Evolutionary conservation across 176 grass and related monocot genomes (phyloP), one percentile per base, ranked within the genome.

Genomic region (Elymus sibiricus): DNA sequence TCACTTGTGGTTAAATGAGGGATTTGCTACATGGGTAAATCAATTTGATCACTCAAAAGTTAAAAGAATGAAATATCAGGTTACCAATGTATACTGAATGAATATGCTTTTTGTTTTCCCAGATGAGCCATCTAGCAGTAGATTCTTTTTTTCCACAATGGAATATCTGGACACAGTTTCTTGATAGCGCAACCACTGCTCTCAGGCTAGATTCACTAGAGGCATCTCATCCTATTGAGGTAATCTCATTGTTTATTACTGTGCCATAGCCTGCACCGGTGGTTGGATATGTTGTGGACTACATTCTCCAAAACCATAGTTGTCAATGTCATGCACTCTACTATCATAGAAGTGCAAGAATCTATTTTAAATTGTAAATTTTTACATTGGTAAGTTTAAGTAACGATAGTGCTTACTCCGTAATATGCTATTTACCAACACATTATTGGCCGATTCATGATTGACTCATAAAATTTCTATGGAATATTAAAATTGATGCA

Each of bases 141-240:
- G 91, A 95, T 85, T 77, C 86, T 27, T 85, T 95, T 63, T 95
- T 91, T 44, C 88, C 88, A 13, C 86, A 91, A 91, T 95, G 88
- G 91, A 92, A 89, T 26, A 88, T 92, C 24, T 95, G 88, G 94
- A 81, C 88, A 13, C 88, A 95, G 51, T 95, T 93, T 87, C 84
- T 93, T 58, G 80, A 77, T 76, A 67, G 78, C 19, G 87, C 91
- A 28, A 78, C 88, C 1, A 16, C 76, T 35, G 86, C 90, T 37
- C 87, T 95, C 74, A 88, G 19, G 71, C 66, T 95, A 37, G 94
- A 95, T 91, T 89, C 88, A 58, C 81, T 93, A 81, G 35, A 51
- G 74, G 84, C 87, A 51, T 95, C 93, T 83, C 94, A 95, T 91
- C 83, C 94, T 91, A 93, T 95, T 79, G 94, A 95, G 91, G 94